These are phyloP conservation scores for Aspergillus olivimuriae DNA, from an alignment of 495 filamentous ascomycete species.

Conservation along the genomic window DNA sequence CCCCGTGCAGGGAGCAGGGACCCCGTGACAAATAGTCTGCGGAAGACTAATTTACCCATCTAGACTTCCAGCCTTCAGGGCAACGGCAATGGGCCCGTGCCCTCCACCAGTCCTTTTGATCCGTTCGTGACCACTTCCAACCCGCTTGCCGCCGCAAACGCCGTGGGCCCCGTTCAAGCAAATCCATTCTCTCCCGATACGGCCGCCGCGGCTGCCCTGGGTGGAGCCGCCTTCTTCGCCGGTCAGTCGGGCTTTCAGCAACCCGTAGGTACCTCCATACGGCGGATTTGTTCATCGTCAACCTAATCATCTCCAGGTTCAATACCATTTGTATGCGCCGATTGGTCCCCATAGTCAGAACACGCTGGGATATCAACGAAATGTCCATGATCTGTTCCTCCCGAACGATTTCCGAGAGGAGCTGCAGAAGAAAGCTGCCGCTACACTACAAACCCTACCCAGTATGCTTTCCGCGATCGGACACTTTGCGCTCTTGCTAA, in stretches of 20 bases:
- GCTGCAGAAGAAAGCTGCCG: slow-evolving; percentile 80
- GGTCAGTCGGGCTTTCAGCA: slow-evolving; percentile 53
- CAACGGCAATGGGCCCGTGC: slow-evolving; percentile 32
- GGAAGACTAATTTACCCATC: slow-evolving; percentile 14
- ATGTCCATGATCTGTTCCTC: slow-evolving; percentile 85
- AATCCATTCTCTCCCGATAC: slow-evolving; percentile 64
- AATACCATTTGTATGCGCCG: slow-evolving; percentile 92
- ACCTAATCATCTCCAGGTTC: slow-evolving; percentile 43
- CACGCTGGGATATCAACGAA: slow-evolving; percentile 72
- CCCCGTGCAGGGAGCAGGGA: slow-evolving; percentile 1
- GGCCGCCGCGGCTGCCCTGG: slow-evolving; percentile 41
- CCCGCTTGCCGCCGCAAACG: slow-evolving; percentile 44
- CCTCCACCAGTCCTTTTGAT: slow-evolving; percentile 41
- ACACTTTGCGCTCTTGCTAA: neutral
- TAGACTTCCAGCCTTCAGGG: slow-evolving; percentile 38
- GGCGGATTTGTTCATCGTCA: neutral
- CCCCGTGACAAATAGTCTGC: too few relatives aligned
- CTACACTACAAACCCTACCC: slow-evolving; percentile 75
- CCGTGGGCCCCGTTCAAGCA: slow-evolving; percentile 42
- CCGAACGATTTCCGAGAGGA: slow-evolving; percentile 79
- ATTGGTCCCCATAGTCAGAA: slow-evolving; percentile 75
- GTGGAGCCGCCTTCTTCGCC: slow-evolving; percentile 49
- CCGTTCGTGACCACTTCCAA: slow-evolving; percentile 54
- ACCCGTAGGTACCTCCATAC: slow-evolving; percentile 46
- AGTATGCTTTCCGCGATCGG: slow-evolving; percentile 46